phyloP scores from a whole-genome alignment of 192 early-diverging fungal genomes.

The Neocallimastix lanati region DNA sequence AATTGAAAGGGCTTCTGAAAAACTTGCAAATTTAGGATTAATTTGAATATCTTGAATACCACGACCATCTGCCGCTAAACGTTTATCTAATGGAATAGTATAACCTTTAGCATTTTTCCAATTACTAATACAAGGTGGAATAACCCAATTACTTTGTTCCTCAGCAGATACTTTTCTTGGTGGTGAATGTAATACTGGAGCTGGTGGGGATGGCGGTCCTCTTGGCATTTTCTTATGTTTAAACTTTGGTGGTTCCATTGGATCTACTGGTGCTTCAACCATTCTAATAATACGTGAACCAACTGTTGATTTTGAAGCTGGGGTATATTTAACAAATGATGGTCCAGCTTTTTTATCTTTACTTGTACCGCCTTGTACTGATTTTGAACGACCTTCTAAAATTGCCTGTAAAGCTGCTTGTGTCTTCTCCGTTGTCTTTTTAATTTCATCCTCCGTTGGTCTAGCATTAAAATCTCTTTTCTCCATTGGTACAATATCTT shows the following conservation, averaged over 20 bases:
- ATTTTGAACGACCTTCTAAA: slow-evolving; percentile 45
- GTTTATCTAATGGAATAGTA: slow-evolving; percentile 96
- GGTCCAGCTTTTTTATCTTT: slow-evolving; percentile 38
- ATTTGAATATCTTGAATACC: slow-evolving; percentile 67
- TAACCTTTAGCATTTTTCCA: slow-evolving; percentile 99
- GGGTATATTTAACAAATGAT: slow-evolving; percentile 78
- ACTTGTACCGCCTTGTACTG: slow-evolving; percentile 35
- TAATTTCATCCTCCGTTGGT: slow-evolving; percentile 60
- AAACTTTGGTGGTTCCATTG: slow-evolving; percentile 87
- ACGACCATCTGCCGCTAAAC: slow-evolving; percentile 88
- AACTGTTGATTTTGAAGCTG: slow-evolving; percentile 55
- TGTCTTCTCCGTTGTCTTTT: slow-evolving; percentile 72
- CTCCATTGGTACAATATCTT: slow-evolving; percentile 56
- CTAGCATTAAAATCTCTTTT: slow-evolving; percentile 48
- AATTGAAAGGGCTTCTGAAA: slow-evolving; percentile 81
- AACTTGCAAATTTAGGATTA: slow-evolving; percentile 63
- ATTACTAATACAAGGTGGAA: slow-evolving; percentile 97
- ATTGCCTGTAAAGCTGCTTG: slow-evolving; percentile 74
- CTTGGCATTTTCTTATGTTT: slow-evolving; percentile 80
- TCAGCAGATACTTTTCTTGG: slow-evolving; percentile 89
- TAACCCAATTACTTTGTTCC: slow-evolving; percentile 90
- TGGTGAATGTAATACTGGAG: slow-evolving; percentile 96
- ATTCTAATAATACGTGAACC: slow-evolving; percentile 83
- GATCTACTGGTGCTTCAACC: slow-evolving; percentile 76
- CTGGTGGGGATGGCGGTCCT: slow-evolving; percentile 71